Conservation (phyloP, 2,329 filamentous ascomycete species). For the Curvularia verruculosa region DNA sequence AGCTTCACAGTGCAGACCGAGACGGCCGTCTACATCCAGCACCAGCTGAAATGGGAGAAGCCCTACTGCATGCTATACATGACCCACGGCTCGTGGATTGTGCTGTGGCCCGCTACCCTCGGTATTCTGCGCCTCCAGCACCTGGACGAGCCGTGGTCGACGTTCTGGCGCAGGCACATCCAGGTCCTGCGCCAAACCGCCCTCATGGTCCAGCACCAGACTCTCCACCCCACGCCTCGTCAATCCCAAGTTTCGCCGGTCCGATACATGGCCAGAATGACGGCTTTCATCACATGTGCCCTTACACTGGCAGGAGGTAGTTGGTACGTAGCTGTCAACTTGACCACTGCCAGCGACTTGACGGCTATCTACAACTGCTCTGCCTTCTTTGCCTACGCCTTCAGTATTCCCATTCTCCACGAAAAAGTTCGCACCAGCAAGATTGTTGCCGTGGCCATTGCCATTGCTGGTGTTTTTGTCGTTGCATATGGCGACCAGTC, state of each 20-base stretch:
- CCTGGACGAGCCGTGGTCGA: conserved; percentile 75
- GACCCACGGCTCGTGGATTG: conserved; percentile 90
- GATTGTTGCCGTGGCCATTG: conserved; percentile 81
- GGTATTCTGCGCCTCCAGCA: conserved; percentile 80
- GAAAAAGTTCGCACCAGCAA: conserved; percentile 87
- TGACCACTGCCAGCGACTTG: conserved; percentile 91
- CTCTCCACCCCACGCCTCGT: conserved; percentile 66
- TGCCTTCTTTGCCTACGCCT: conserved; percentile 97
- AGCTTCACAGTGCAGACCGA: conserved; percentile 95
- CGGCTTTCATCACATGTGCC: conserved; percentile 79
- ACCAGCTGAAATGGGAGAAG: conserved; percentile 92
- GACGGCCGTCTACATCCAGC: conserved; percentile 92
- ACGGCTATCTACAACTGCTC: conserved; percentile 99
- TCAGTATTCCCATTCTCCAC: conserved; percentile 86
- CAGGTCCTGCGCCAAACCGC: conserved; percentile 68
- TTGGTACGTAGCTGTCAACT: conserved; percentile 93
- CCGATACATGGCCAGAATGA: conserved; percentile 79
- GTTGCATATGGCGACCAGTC: conserved; percentile 85
- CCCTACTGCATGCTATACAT: conserved; percentile 99
- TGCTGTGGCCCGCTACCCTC: conserved; percentile 88
- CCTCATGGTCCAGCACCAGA: conserved; percentile 84
- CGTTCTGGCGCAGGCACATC: conserved; percentile 81
- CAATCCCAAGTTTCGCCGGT: conserved; percentile 60
- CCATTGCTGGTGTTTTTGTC: conserved; percentile 88
- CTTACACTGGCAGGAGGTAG: conserved; percentile 89